These are phyloP conservation scores for Hyphopichia pseudoburtonii DNA, from an alignment of 1,139 yeast species.

Conservation along the genomic window DNA sequence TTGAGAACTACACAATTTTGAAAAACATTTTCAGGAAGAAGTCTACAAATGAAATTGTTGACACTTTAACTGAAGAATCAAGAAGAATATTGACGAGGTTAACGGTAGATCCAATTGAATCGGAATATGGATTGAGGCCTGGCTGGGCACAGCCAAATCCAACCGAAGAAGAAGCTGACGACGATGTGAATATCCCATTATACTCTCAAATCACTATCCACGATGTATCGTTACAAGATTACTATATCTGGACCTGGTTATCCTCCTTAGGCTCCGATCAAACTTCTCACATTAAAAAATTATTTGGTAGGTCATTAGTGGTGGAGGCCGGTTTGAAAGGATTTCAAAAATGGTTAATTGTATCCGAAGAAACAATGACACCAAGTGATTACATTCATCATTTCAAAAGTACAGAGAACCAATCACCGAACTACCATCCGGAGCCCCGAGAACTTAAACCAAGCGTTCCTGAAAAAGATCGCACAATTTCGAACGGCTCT, in stretches of 20 bases:
- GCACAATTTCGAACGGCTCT: slow-evolving; percentile 18
- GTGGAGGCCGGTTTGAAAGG: slow-evolving; percentile 72
- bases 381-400: slow-evolving; percentile 39
- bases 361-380: slow-evolving; percentile 64
- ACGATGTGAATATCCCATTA: slow-evolving; percentile 29
- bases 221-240: slow-evolving; percentile 77
- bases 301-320: slow-evolving; percentile 80
- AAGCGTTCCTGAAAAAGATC: slow-evolving; percentile 12
- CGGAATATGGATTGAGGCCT: slow-evolving; percentile 39
- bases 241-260: slow-evolving; percentile 90
- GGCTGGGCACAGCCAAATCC: slow-evolving; percentile 41
- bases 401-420: slow-evolving; percentile 15
- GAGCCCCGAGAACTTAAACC: slow-evolving; percentile 6
- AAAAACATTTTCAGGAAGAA: slow-evolving; percentile 69
- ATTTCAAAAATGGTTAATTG: slow-evolving; percentile 79
- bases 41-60: slow-evolving; percentile 55
- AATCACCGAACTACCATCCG: slow-evolving; percentile 2
- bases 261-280: slow-evolving; percentile 77
- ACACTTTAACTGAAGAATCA: slow-evolving; percentile 73
- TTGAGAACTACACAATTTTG: slow-evolving; percentile 76
- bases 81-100: slow-evolving; percentile 62
- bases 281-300: slow-evolving; percentile 58
- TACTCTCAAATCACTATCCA: slow-evolving; percentile 53
- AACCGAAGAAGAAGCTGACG: slow-evolving; percentile 14
- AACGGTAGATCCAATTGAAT: slow-evolving; percentile 44